Percentiles rank a stretch among this genome's conserved stretches.
These are phyloP conservation scores for Apiotrichum domesticum DNA, from an alignment of 1,284 basidiomycete species.

Conservation along the genomic window DNA sequence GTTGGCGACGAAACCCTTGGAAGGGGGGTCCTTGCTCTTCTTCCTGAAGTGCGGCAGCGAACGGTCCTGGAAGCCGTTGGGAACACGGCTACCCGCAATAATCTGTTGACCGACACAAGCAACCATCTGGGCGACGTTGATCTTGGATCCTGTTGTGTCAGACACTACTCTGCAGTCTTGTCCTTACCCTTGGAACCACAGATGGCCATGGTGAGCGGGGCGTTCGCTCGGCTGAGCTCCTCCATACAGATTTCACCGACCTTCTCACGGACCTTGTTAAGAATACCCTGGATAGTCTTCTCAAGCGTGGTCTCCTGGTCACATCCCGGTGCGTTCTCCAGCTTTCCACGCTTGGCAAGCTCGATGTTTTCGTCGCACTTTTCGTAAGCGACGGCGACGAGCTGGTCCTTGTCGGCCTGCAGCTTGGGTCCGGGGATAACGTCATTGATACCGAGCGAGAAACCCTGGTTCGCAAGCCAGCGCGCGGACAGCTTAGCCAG, in stretches of 20 bases:
- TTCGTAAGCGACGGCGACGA: conserved; percentile 84
- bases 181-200: conserved; percentile 90
- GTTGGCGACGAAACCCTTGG: conserved; percentile 97
- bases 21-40: conserved; percentile 93
- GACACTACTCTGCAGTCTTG: background rate
- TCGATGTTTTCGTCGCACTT: conserved; percentile 83
- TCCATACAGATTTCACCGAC: conserved; percentile 98
- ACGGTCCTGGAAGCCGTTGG: conserved; percentile 98
- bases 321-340: conserved; percentile 94
- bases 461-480: conserved; percentile 93
- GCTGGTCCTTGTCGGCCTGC: conserved; percentile 70
- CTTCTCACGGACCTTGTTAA: conserved; percentile 91
- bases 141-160: conserved; percentile 72
- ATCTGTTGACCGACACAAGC: conserved; percentile 99
- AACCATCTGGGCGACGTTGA: conserved; percentile 99
- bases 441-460: conserved; percentile 97
- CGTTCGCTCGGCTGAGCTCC: conserved; percentile 92
- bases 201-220: conserved; percentile 97
- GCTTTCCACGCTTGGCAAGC: conserved; percentile 81
- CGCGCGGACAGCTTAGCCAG: conserved; percentile 93
- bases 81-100: conserved; percentile 95
- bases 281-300: conserved; percentile 84
- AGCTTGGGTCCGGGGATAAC: conserved; percentile 90
- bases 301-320: conserved; percentile 97
- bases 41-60: conserved; percentile 98